Percentiles rank a stretch among this genome's conserved stretches.
Conservation (phyloP, 1,139 yeast genomes). For the Geotrichum reessii region DNA sequence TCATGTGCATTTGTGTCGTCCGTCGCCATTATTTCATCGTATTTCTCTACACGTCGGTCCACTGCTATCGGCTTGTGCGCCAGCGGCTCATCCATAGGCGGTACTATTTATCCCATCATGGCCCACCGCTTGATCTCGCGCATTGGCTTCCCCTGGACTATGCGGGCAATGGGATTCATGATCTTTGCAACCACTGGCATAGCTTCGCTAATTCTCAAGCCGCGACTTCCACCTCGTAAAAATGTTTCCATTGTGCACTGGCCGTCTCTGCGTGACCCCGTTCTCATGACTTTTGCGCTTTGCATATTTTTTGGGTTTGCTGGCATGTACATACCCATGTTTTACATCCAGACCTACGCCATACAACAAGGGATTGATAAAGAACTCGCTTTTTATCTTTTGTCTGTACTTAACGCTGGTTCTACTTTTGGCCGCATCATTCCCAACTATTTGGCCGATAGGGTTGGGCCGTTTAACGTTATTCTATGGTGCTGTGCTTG, state of each 20-base stretch:
- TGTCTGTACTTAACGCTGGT: conserved; percentile 50
- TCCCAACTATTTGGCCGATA: conserved; percentile 46
- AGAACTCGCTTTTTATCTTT: conserved; percentile 31
- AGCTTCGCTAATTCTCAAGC: conserved; percentile 25
- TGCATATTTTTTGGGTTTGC: conserved; percentile 33
- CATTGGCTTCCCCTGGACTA: conserved; percentile 35
- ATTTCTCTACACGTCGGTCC: conserved; percentile 49
- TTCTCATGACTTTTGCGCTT: conserved; percentile 29
- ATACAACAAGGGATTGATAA: conserved; percentile 23
- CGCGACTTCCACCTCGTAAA: conserved; percentile 32
- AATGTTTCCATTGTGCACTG: conserved; percentile 29
- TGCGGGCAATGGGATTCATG: conserved; percentile 32
- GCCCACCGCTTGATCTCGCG: conserved; percentile 28
- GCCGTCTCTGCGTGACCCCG: conserved; percentile 31
- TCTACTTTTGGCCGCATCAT: conserved; percentile 47
- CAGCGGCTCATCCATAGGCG: conserved; percentile 51
- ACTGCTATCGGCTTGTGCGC: conserved; percentile 53
- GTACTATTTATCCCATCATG: conserved; percentile 33
- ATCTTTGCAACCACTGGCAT: conserved; percentile 25
- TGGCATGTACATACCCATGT: conserved; percentile 37
- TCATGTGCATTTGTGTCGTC: conserved; percentile 23
- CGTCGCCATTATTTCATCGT: conserved; percentile 39
- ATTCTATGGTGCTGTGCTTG: conserved; percentile 32
- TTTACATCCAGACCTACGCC: conserved; percentile 35
- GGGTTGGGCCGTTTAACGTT: conserved; percentile 44